A percentile compares a stretch with the other conserved stretches of the same genome.
These are phyloP conservation scores for Lactuca sativa DNA, from an alignment of 129 eudicot species.

Conservation along the genomic window DNA sequence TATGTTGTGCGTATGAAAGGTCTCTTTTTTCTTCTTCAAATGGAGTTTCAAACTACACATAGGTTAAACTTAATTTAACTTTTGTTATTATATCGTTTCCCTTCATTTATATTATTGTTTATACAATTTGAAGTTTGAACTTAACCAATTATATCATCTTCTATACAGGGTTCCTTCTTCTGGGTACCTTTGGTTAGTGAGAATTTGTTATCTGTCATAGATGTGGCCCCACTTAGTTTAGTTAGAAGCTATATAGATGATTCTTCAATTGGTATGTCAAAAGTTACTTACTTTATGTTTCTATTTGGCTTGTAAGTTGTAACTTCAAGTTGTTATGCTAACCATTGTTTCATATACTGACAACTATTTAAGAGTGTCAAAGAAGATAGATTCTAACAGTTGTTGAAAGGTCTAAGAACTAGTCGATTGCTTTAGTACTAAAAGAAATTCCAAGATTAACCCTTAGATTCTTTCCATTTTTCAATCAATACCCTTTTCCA, in stretches of 20 bases:
- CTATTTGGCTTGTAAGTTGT: background rate
- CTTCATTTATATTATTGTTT: too few relatives aligned
- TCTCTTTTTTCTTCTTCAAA: too few relatives aligned
- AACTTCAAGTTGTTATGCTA: constrained; percentile 11
- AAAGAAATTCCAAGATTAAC: constrained; percentile 74
- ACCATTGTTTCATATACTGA: constrained; percentile 26
- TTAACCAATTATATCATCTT: too few relatives aligned
- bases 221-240: constrained; percentile 83
- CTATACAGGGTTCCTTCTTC: constrained; percentile 22
- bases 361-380: constrained; percentile 66
- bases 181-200: constrained; percentile 72
- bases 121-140: too few relatives aligned
- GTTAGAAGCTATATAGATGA: constrained; percentile 68
- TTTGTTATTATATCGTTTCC: too few relatives aligned
- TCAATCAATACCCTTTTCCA: constrained; percentile 87
- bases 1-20: too few relatives aligned
- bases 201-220: constrained; percentile 65
- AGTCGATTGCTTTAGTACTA: constrained; percentile 82
- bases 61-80: too few relatives aligned
- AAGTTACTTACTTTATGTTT: too few relatives aligned
- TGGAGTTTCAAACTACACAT: too few relatives aligned
- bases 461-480: constrained; percentile 62
- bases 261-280: constrained; percentile 64
- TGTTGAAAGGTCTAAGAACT: constrained; percentile 70
- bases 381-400: constrained; percentile 54